Evolutionary conservation across 2,329 filamentous ascomycete genomes (phyloP), one percentile per base, ranked within the genome.

Genomic region (Hypoxylon sp.): DNA sequence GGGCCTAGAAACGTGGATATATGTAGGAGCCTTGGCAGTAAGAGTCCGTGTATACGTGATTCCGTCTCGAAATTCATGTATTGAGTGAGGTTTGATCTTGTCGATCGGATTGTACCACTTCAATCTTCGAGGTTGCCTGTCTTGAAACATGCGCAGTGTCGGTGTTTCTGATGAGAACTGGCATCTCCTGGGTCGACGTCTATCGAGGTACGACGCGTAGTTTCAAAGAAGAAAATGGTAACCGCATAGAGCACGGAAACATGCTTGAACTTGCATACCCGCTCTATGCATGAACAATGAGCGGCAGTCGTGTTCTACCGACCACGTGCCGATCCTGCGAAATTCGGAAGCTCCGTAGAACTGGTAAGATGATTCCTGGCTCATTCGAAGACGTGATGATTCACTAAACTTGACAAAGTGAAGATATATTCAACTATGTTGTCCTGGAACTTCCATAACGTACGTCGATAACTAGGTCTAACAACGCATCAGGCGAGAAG

Each of bases 251-350:
- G 17, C 20, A 11, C 60, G 57, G 54, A 15, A 51, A 40, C 38
- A 13, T 55, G 50, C 54, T 18, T 48, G 24, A 27, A 54, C 41
- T 53, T 9, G 47, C 45, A 48, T 47, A 21, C n/a, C 11, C 18
- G 26, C 2, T 18, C 18, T 38, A 23, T 52, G 31, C 27, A 29
- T 26, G 29, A 20, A 26, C 26, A 33, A 42, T 21, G 27, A 24
- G 8, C 17, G 47, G 24, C 37, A 6, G 31, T 24, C n/a, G 53
- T 60, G 50, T 31, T 41, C n/a, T n/a, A 18, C 4, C 18, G 18
- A 42, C 38, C 60, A 58, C 57, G 48, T 63, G 57, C 49, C 42
- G 54, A 42, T 35, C 20, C 38, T 54, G 61, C 58, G 45, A 56
- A 41, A 54, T 56, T 56, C 61, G 61, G 61, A 51, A 58, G 54